These are phyloP conservation scores for Medicago lupulina DNA, from an alignment of 306 rosid genomes.

Conservation along the genomic window DNA sequence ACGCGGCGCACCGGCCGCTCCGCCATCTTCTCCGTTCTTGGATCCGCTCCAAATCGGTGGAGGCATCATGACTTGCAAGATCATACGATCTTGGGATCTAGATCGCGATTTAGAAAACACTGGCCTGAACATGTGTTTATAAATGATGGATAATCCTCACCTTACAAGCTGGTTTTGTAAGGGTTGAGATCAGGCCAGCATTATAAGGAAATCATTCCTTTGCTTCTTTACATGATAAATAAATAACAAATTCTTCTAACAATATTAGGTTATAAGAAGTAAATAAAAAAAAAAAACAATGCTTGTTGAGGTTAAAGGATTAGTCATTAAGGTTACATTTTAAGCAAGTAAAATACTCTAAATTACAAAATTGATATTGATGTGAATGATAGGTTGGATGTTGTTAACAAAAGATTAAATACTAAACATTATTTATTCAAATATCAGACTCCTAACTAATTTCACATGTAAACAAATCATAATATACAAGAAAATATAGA, in stretches of 20 bases:
- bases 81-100: too few species aligned
- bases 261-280: conserved; percentile 9
- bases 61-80: too few species aligned
- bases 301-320: not conserved
- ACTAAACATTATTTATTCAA: not conserved
- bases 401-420: not conserved
- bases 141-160: not conserved
- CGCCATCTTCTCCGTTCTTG: too few species aligned
- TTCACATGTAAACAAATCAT: conserved; percentile 2
- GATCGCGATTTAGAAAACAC: too few species aligned
- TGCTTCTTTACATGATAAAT: conserved; percentile 34
- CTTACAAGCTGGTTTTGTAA: too few species aligned
- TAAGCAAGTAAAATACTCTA: not conserved
- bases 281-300: not conserved
- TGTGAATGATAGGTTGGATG: conserved; percentile 1
- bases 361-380: conserved; percentile 2
- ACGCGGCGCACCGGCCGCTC: too few species aligned
- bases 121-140: not conserved
- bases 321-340: too few species aligned
- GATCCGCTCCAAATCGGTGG: too few species aligned
- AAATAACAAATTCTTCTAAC: conserved; percentile 23
- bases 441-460: not conserved
- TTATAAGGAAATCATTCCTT: conserved; percentile 5
- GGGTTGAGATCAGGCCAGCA: not conserved
- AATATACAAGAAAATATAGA: conserved; percentile 11